phyloP scores from a whole-genome alignment of 139 green algal species.

The Chara braunii region DNA sequence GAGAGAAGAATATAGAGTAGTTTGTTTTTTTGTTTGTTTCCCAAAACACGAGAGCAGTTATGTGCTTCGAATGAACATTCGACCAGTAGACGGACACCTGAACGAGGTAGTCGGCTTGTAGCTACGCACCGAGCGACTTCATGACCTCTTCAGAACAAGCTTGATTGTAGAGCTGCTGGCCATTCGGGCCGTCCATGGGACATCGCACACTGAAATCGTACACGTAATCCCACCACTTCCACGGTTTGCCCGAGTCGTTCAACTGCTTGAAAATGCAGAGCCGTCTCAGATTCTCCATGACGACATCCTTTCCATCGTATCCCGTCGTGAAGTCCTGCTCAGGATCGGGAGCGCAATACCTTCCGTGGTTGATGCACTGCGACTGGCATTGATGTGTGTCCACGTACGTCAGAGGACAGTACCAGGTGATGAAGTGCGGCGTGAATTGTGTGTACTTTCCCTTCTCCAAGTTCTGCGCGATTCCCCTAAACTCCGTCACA shows the following conservation, averaged over 20 bases:
- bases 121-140: conserved; percentile 17
- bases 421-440: conserved; percentile 84
- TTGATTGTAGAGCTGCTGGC: conserved; percentile 53
- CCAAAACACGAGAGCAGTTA: no score
- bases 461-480: conserved; percentile 55
- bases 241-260: conserved; percentile 44
- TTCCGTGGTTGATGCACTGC: conserved; percentile 69
- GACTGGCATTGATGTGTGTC: conserved; percentile 55
- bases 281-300: conserved; percentile 75
- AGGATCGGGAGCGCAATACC: conserved; percentile 76
- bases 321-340: conserved; percentile 44
- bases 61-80: no score
- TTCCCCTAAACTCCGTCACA: conserved; percentile 55
- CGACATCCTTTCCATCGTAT: conserved; percentile 53
- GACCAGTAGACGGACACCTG: no score
- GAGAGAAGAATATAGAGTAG: no score
- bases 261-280: conserved; percentile 75
- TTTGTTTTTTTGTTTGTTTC: no score
- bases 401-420: conserved; percentile 53
- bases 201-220: conserved; percentile 60
- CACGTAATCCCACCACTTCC: conserved; percentile 85
- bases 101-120: no score
- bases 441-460: conserved; percentile 65
- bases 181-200: conserved; percentile 49
- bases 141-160: conserved; percentile 67